These are phyloP conservation scores for Phragmites australis DNA, from an alignment of 176 grass and related monocot genomes.

Conservation along the genomic window DNA sequence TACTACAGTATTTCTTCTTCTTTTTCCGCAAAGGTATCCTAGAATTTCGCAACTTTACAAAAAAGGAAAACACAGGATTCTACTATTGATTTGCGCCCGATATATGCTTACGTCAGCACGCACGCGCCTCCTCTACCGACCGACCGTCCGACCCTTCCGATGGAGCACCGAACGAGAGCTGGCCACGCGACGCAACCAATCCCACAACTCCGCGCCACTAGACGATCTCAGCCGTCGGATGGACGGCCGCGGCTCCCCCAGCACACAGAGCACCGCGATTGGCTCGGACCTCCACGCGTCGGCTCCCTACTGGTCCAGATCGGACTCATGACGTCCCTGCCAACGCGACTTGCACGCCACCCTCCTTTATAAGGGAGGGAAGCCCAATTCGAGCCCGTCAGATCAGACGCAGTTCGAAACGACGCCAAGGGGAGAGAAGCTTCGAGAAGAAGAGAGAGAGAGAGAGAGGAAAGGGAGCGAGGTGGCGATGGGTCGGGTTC, in stretches of 20 bases:
- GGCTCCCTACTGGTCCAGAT: neutral
- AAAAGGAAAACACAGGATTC: too few relatives aligned
- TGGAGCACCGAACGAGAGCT: neutral
- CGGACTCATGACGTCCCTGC: conserved; percentile 44
- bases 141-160: conserved; percentile 15
- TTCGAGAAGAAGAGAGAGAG: neutral
- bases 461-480: too few relatives aligned
- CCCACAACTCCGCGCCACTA: neutral
- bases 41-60: too few relatives aligned
- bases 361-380: conserved; percentile 49
- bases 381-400: neutral
- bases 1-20: too few relatives aligned
- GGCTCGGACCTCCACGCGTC: conserved; percentile 33
- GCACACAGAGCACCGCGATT: conserved; percentile 45
- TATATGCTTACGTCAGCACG: too few relatives aligned
- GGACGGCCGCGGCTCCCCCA: conserved; percentile 32
- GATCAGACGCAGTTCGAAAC: neutral
- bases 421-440: neutral
- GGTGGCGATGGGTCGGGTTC: conserved; percentile 59
- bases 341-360: conserved; percentile 29
- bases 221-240: conserved; percentile 16
- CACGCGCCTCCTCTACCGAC: neutral
- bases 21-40: too few relatives aligned
- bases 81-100: too few relatives aligned
- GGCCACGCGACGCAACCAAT: conserved; percentile 21